Percentiles rank a stretch among this genome's conserved stretches.
Evolutionary conservation across 1,284 basidiomycete genomes (phyloP).

Genomic region (Leccinum ambiguum): DNA sequence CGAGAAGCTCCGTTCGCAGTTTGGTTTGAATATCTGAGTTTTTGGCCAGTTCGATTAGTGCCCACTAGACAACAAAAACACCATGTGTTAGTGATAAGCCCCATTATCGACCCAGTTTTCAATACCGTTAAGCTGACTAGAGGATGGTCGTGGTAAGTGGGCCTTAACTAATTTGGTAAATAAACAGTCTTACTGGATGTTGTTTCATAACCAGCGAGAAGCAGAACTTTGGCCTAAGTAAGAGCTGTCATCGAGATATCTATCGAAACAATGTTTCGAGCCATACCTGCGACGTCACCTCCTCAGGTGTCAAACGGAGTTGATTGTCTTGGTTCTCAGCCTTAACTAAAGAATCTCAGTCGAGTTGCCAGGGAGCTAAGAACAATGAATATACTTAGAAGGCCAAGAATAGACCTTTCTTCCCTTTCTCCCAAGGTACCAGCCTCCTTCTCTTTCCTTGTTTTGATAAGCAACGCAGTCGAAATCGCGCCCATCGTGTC

Average conservation of each 20-base stretch:
- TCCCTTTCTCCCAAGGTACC: conserved; percentile 30
- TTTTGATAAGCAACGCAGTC: conserved; percentile 43
- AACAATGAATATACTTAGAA: conserved; percentile 16
- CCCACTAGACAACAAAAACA: conserved; percentile 23
- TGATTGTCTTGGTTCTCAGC: conserved; percentile 14
- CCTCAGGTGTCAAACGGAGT: conserved; percentile 20
- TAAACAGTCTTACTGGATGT: conserved; percentile 25
- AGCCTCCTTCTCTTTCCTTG: conserved; percentile 40
- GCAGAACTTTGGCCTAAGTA: conserved; percentile 27
- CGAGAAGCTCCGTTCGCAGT: conserved; percentile 30
- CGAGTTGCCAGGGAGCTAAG: not conserved
- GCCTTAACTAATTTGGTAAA: not conserved
- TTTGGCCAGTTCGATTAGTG: conserved; percentile 31
- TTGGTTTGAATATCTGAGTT: conserved; percentile 26
- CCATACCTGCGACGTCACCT: conserved; percentile 24
- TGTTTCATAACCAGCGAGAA: conserved; percentile 33
- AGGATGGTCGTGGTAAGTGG: not conserved
- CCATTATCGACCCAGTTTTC: not conserved
- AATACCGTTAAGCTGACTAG: conserved; percentile 27
- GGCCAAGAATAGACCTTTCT: conserved; percentile 50
- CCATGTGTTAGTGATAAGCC: not conserved
- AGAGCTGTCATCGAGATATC: not conserved
- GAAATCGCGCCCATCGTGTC: conserved; percentile 46
- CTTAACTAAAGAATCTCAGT: conserved; percentile 15
- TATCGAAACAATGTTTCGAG: not conserved